A percentile compares a stretch with the other conserved stretches of the same genome.
These are phyloP conservation scores for Podaxis rugospora DNA, from an alignment of 768 basidiomycete genomes.

Conservation along the genomic window DNA sequence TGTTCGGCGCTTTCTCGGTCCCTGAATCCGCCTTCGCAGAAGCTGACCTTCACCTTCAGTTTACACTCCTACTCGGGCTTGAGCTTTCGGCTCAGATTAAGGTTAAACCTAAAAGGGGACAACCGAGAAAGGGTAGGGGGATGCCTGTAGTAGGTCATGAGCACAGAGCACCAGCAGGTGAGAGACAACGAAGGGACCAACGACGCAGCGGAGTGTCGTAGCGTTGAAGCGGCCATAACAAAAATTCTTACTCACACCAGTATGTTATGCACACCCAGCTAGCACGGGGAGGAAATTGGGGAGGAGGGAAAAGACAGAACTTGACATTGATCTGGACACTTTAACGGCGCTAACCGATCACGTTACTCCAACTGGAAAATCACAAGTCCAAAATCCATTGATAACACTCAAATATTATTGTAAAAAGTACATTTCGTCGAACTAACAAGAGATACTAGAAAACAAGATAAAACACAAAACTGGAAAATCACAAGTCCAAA, in stretches of 20 bases:
- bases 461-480: too few relatives aligned
- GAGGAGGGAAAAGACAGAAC: neutral
- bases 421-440: neutral
- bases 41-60: neutral
- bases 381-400: neutral
- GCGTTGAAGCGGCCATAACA: neutral
- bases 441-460: too few relatives aligned
- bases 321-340: neutral
- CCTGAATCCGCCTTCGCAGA: neutral
- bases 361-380: neutral
- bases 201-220: neutral
- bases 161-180: neutral
- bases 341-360: neutral
- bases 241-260: neutral
- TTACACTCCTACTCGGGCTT: too few relatives aligned
- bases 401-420: neutral
- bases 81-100: too few relatives aligned
- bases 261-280: neutral
- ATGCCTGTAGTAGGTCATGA: neutral
- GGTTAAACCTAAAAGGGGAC: too few relatives aligned
- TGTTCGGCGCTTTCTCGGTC: neutral
- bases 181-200: neutral
- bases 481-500: neutral
- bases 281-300: neutral
- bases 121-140: too few relatives aligned